These are phyloP conservation scores for Penicillium sp. DNA, from an alignment of 2,329 filamentous ascomycete genomes.

Conservation along the genomic window DNA sequence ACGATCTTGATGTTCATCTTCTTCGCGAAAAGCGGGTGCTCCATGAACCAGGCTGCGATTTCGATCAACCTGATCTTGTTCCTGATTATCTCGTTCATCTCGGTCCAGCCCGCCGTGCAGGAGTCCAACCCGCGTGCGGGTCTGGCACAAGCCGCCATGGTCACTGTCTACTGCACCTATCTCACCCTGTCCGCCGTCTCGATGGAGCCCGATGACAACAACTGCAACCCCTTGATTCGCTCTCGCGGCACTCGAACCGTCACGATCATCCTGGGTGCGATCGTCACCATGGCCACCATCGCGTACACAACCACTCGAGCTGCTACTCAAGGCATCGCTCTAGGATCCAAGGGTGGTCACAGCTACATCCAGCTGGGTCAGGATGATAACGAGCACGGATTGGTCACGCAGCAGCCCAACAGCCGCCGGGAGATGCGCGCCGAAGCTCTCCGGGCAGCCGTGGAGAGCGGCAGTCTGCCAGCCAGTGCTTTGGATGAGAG, in stretches of 20 bases:
- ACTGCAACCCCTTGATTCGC: slow-evolving; percentile 86
- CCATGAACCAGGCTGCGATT: slow-evolving; percentile 96
- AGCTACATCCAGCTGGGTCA: slow-evolving; percentile 61
- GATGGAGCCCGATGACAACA: slow-evolving; percentile 93
- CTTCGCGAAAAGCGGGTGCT: slow-evolving; percentile 77
- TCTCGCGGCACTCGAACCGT: slow-evolving; percentile 86
- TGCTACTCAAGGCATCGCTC: slow-evolving; percentile 74
- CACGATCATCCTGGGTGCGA: slow-evolving; percentile 85
- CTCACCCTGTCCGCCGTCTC: slow-evolving; percentile 97
- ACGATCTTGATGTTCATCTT: slow-evolving; percentile 97
- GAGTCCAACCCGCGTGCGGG: slow-evolving; percentile 91
- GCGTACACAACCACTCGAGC: slow-evolving; percentile 97
- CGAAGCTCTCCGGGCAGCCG: slow-evolving; percentile 83
- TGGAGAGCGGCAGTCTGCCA: slow-evolving; percentile 88
- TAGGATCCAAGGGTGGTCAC: slow-evolving; percentile 52
- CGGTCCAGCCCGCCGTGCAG: slow-evolving; percentile 86
- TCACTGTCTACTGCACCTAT: slow-evolving; percentile 97
- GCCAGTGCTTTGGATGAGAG: slow-evolving; percentile 81
- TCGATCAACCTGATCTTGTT: slow-evolving; percentile 88
- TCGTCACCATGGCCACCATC: slow-evolving; percentile 94
- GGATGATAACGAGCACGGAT: slow-evolving; percentile 75
- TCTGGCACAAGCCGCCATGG: slow-evolving; percentile 95
- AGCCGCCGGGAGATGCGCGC: slow-evolving; percentile 86
- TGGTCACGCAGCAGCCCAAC: slow-evolving; percentile 81
- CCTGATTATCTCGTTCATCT: slow-evolving; percentile 75